phyloP scores from a whole-genome alignment of 2,329 filamentous ascomycete genomes.

The Colletotrichum phormii region DNA sequence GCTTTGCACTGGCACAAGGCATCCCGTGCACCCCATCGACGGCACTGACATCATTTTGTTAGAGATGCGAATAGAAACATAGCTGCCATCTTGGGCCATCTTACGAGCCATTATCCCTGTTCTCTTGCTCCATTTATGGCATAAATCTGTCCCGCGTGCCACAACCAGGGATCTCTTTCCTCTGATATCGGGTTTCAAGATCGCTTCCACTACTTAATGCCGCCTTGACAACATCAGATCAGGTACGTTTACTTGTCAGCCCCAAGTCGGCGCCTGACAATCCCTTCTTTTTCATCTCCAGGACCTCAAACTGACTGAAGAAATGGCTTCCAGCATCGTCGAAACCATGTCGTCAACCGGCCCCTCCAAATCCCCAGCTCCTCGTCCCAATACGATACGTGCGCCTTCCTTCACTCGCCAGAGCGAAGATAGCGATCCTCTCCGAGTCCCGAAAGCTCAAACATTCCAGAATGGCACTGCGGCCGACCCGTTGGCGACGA shows the following conservation, averaged over 20 bases:
- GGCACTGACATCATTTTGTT: conserved; percentile 14
- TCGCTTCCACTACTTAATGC: conserved; percentile 29
- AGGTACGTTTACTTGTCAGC: conserved; percentile 5
- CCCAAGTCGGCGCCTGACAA: not conserved
- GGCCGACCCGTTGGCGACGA: conserved; percentile 40
- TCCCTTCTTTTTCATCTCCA: not conserved
- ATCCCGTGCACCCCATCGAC: conserved; percentile 17
- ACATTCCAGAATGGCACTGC: conserved; percentile 56
- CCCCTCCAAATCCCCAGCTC: conserved; percentile 42
- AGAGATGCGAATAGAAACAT: conserved; percentile 34
- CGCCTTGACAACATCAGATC: conserved; percentile 18
- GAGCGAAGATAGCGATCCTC: conserved; percentile 46
- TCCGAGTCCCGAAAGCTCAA: conserved; percentile 55
- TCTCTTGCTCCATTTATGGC: conserved; percentile 32
- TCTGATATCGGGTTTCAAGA: conserved; percentile 37
- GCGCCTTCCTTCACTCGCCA: conserved; percentile 45
- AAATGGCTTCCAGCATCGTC: conserved; percentile 32
- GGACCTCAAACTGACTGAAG: conserved; percentile 9
- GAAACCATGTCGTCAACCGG: conserved; percentile 48
- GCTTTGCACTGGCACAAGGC: conserved; percentile 7
- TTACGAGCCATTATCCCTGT: conserved; percentile 31
- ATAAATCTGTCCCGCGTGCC: conserved; percentile 29
- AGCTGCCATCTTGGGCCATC: conserved; percentile 33
- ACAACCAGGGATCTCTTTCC: conserved; percentile 32
- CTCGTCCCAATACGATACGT: conserved; percentile 46